phyloP scores from a whole-genome alignment of 106 monocot genomes.

The Acorus gramineus region DNA sequence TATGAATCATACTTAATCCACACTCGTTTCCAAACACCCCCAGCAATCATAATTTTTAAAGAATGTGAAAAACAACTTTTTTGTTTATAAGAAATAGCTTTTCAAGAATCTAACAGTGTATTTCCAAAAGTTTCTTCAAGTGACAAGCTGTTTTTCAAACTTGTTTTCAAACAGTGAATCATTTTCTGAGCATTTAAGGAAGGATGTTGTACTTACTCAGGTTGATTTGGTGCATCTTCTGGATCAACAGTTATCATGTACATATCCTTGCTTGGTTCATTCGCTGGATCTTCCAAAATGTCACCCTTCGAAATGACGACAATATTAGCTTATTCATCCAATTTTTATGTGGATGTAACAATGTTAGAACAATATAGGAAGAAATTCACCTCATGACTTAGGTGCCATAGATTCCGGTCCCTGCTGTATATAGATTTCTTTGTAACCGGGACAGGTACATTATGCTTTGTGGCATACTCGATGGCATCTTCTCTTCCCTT shows the following conservation, averaged over 20 bases:
- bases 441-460: constrained; percentile 79
- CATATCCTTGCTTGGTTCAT: constrained; percentile 91
- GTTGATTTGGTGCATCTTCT: constrained; percentile 71
- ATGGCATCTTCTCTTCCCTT: constrained; percentile 93
- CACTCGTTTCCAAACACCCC: no score
- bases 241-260: constrained; percentile 88
- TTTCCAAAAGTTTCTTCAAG: no score
- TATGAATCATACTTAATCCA: no score
- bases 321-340: no score
- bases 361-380: no score
- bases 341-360: no score
- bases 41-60: no score
- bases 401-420: constrained; percentile 97
- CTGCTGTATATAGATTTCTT: constrained; percentile 98
- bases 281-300: constrained; percentile 82
- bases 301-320: constrained; percentile 53
- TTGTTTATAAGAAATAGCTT: no score
- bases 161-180: no score
- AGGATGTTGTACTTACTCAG: constrained; percentile 42
- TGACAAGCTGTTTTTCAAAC: no score
- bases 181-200: neutral
- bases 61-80: no score
- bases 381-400: constrained; percentile 84
- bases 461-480: constrained; percentile 88
- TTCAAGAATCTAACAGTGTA: no score